These are phyloP conservation scores for Nectriaceae sp. DNA, from an alignment of 2,329 filamentous ascomycete genomes.

Conservation along the genomic window DNA sequence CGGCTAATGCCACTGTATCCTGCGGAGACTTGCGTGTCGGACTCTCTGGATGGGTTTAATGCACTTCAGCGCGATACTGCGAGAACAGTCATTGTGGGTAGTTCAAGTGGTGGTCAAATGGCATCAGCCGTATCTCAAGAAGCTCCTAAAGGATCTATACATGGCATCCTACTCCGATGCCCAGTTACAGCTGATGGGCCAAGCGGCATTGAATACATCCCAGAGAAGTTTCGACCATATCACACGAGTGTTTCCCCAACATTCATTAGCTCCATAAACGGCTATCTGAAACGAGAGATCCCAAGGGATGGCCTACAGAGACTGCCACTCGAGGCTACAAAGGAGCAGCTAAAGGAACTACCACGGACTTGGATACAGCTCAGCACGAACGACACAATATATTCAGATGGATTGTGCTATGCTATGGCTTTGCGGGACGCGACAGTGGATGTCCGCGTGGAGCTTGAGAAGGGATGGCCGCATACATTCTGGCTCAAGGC, in stretches of 20 bases:
- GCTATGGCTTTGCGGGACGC: constrained; percentile 42
- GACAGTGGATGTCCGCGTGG: constrained; percentile 42
- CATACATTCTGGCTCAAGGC: constrained; percentile 55
- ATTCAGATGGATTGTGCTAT: constrained; percentile 54
- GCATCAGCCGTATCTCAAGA: constrained; percentile 45
- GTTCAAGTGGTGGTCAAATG: constrained; percentile 51
- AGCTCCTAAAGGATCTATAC: constrained; percentile 26
- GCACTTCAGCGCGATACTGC: constrained; percentile 10
- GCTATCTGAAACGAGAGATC: constrained; percentile 33
- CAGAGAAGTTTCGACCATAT: constrained; percentile 32
- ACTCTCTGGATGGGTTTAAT: constrained; percentile 41
- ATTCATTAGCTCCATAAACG: constrained; percentile 40
- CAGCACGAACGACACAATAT: constrained; percentile 52
- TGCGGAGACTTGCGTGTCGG: constrained; percentile 42
- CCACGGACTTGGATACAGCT: constrained; percentile 51
- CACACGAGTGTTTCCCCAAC: constrained; percentile 42
- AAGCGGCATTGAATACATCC: constrained; percentile 38
- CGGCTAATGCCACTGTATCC: constrained; percentile 44
- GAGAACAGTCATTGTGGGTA: constrained; percentile 42
- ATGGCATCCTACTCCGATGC: constrained; percentile 48
- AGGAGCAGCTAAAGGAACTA: constrained; percentile 32
- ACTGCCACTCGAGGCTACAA: constrained; percentile 43
- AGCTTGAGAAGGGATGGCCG: constrained; percentile 48
- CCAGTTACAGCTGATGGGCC: constrained; percentile 50
- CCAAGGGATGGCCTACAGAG: constrained; percentile 42